Evolutionary conservation across 352 stramenopile genomes (phyloP).

Genomic region (Phytophthora constricta): DNA sequence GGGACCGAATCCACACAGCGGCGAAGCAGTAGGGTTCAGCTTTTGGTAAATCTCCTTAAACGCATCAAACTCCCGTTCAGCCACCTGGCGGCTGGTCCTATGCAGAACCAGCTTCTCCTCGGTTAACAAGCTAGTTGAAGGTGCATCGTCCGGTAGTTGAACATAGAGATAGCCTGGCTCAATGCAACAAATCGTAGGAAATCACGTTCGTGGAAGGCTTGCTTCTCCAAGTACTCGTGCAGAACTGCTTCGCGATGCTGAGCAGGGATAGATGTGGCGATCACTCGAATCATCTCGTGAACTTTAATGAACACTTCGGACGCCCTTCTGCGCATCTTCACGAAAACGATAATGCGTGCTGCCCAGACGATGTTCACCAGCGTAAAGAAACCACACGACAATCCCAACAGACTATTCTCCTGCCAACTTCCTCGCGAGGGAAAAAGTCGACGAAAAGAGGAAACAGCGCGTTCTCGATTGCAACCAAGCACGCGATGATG

Average conservation of each 20-base stretch:
- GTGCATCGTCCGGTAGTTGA: slow-evolving; percentile 37
- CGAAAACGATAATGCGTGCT: slow-evolving; percentile 30
- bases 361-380: slow-evolving; percentile 51
- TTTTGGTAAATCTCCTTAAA: slow-evolving; percentile 37
- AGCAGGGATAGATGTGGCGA: slow-evolving; percentile 36
- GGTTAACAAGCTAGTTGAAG: slow-evolving; percentile 9
- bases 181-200: slow-evolving; percentile 33
- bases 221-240: slow-evolving; percentile 28
- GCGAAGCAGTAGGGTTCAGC: slow-evolving; percentile 17
- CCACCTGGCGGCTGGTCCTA: slow-evolving; percentile 14
- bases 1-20: slow-evolving; percentile 1
- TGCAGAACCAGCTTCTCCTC: slow-evolving; percentile 20
- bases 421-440: slow-evolving; percentile 24
- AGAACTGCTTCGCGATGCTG: slow-evolving; percentile 36
- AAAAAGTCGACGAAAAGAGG: slow-evolving; percentile 39
- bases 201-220: slow-evolving; percentile 22
- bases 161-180: slow-evolving; percentile 43
- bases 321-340: slow-evolving; percentile 34
- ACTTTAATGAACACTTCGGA: slow-evolving; percentile 39
- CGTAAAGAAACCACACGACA: slow-evolving; percentile 49
- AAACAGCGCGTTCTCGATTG: slow-evolving; percentile 64
- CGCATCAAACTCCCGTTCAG: slow-evolving; percentile 25
- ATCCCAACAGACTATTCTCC: slow-evolving; percentile 40
- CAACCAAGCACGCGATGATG: slow-evolving; percentile 55
- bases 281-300: slow-evolving; percentile 47